Evolutionary conservation across 352 stramenopile genomes (phyloP).

Genomic region (Aphanomyces invadans): DNA sequence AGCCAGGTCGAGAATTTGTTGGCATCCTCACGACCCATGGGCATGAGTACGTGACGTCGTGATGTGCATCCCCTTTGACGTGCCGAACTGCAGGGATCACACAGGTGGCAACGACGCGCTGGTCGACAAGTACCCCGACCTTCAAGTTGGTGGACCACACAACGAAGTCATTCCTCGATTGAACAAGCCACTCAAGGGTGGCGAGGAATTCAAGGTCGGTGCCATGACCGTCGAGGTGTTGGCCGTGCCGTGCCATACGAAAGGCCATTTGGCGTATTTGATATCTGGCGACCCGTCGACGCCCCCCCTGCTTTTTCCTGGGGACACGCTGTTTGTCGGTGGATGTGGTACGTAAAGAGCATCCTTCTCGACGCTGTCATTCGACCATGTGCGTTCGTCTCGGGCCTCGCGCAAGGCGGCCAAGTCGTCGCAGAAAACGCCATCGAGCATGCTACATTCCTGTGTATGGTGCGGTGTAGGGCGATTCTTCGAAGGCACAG

Average conservation of each 20-base stretch:
- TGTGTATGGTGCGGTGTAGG: too few relatives aligned
- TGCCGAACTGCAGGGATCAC: slow-evolving; percentile 83
- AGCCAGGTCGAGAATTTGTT: slow-evolving; percentile 59
- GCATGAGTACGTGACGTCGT: slow-evolving; percentile 55
- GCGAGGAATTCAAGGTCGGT: slow-evolving; percentile 77
- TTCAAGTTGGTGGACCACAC: slow-evolving; percentile 62
- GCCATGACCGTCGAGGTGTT: slow-evolving; percentile 64
- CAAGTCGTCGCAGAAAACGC: too few relatives aligned
- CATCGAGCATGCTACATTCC: too few relatives aligned
- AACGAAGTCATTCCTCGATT: slow-evolving; percentile 70
- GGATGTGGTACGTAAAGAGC: slow-evolving; percentile 43
- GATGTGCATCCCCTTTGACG: not conserved
- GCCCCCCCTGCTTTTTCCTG: slow-evolving; percentile 73
- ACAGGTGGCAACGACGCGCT: slow-evolving; percentile 68
- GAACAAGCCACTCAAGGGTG: slow-evolving; percentile 53
- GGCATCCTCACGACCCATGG: slow-evolving; percentile 91
- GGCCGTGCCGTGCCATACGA: slow-evolving; percentile 77
- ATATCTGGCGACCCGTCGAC: slow-evolving; percentile 67
- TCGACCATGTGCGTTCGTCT: too few relatives aligned
- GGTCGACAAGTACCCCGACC: slow-evolving; percentile 45
- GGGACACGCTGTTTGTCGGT: slow-evolving; percentile 83
- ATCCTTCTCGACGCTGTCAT: too few relatives aligned
- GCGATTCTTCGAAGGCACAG: slow-evolving; percentile 84
- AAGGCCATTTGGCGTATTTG: slow-evolving; percentile 80
- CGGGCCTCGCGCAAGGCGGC: too few relatives aligned